Base-by-base conservation (phyloP, 169 alveolate species). In the Plasmodium chabaudi region DNA sequence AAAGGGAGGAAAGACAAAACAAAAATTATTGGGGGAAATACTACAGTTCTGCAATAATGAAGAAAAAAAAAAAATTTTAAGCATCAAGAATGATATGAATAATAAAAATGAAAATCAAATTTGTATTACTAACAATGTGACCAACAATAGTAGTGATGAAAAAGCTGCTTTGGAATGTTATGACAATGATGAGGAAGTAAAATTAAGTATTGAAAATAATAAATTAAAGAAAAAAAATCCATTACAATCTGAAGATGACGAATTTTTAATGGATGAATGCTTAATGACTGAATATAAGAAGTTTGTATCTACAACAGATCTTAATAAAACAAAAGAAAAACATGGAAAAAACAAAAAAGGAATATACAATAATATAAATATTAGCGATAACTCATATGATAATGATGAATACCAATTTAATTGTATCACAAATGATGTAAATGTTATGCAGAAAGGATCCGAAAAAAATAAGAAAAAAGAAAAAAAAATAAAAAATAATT, bases 201-300 rank as follows among this genome's bases (percentile, higher is more conserved):
- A 13, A 34, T 73, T 23, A n/a, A 34, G 42, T 34, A 34, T 34
- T 34, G 42, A 34, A 7, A 34, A 34, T 73, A 49, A 73, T 15
- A 51, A 15, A 7, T 19, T 12, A 19, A 27, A 34, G 15, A 55
- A 74, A 27, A 13, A 44, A 44, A 67, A 53, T 4, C 49, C 13
- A 47, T 5, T 53, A n/a, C 55, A 51, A 57, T 64, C 25, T 3
- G 75, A 61, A n/a, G 70, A 63, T 9, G 56, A 75, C 10, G 77
- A 75, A 34, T 19, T 65, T 42, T 47, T 39, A 27, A 67, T 53
- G 53, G 90, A 65, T 55, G 60, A 82, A 23, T 42, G 39, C 56
- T 71, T 82, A 47, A 49, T 82, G 47, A 15, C 67, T 19, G 79
- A 49, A 44, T 82, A 82, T 61, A 82, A 82, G 68, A 82, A 55